Conservation (phyloP, 2,329 filamentous ascomycete species). For the Penicillium italicum region DNA sequence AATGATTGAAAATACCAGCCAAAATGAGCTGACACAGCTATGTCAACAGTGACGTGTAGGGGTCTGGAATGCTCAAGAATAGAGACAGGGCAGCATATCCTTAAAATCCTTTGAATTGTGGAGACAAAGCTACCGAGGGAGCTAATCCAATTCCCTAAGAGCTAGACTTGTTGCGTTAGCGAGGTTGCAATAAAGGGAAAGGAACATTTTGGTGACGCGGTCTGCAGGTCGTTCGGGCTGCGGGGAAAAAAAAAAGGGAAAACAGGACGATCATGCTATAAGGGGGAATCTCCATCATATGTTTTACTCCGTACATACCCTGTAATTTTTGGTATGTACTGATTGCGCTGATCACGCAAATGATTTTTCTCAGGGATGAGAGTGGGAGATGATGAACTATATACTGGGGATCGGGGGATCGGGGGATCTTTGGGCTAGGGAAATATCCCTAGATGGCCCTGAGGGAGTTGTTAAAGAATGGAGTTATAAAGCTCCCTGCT, state of each 20-base stretch:
- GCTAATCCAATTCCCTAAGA: neutral
- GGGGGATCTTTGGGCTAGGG: constrained; percentile 5
- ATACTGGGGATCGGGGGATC: neutral
- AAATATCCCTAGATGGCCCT: constrained; percentile 9
- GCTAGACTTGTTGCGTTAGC: constrained; percentile 13
- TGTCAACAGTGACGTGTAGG: constrained; percentile 16
- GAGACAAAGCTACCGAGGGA: neutral
- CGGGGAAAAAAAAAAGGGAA: constrained; percentile 9
- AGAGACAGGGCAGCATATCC: constrained; percentile 9
- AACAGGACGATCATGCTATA: constrained; percentile 26
- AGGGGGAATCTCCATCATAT: constrained; percentile 11
- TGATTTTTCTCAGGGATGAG: neutral
- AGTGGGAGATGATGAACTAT: neutral
- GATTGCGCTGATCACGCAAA: constrained; percentile 3
- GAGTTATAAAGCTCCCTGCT: constrained; percentile 2
- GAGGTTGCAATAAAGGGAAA: constrained; percentile 16
- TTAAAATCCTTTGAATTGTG: constrained; percentile 13
- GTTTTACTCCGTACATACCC: constrained; percentile 16
- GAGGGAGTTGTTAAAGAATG: constrained; percentile 5
- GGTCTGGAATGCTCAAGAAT: constrained; percentile 13
- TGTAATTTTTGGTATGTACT: constrained; percentile 10
- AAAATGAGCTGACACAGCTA: constrained; percentile 9
- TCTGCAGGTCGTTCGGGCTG: constrained; percentile 14
- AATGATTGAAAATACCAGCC: neutral
- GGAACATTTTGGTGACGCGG: constrained; percentile 23